phyloP scores from a whole-genome alignment of 1,139 yeast species.

The Hyphopichia fennica region DNA sequence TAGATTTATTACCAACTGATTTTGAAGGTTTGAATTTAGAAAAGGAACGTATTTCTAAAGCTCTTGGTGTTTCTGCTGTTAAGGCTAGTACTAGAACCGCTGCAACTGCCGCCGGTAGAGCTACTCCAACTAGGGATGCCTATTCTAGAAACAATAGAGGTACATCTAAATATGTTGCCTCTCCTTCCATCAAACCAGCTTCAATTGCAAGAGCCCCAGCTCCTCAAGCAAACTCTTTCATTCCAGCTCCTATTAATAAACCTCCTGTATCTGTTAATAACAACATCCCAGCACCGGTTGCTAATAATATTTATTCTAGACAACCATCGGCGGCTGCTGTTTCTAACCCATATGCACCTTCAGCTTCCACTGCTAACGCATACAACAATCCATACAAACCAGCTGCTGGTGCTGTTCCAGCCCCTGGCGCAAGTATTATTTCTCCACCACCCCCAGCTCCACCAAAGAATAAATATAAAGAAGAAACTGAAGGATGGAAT shows the following conservation, averaged over 20 bases:
- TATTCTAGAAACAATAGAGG: conserved; percentile 4
- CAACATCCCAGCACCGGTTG: conserved; percentile 7
- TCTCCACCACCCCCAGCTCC: conserved; percentile 38
- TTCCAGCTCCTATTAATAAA: conserved; percentile 11
- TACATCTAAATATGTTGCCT: conserved; percentile 9
- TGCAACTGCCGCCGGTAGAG: neutral
- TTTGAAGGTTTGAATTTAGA: conserved; percentile 48
- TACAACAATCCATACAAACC: conserved; percentile 17
- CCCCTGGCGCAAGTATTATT: conserved; percentile 6
- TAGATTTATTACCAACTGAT: conserved; percentile 67
- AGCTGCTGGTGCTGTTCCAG: conserved; percentile 5
- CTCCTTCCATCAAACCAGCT: conserved; percentile 16
- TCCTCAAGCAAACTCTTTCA: conserved; percentile 10
- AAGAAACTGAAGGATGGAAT: conserved; percentile 88
- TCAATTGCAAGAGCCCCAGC: conserved; percentile 6
- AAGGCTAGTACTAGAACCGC: neutral
- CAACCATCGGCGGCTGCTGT: conserved; percentile 9
- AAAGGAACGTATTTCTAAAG: conserved; percentile 75
- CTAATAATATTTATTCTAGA: conserved; percentile 4
- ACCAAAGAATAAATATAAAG: conserved; percentile 42
- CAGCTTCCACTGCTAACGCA: conserved; percentile 10
- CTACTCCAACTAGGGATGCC: conserved; percentile 4
- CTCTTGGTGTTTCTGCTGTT: conserved; percentile 26
- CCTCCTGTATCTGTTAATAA: conserved; percentile 5
- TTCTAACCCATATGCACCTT: conserved; percentile 31